phyloP scores from a whole-genome alignment of 176 grass and related monocot genomes.

The Musa troglodytarum region DNA sequence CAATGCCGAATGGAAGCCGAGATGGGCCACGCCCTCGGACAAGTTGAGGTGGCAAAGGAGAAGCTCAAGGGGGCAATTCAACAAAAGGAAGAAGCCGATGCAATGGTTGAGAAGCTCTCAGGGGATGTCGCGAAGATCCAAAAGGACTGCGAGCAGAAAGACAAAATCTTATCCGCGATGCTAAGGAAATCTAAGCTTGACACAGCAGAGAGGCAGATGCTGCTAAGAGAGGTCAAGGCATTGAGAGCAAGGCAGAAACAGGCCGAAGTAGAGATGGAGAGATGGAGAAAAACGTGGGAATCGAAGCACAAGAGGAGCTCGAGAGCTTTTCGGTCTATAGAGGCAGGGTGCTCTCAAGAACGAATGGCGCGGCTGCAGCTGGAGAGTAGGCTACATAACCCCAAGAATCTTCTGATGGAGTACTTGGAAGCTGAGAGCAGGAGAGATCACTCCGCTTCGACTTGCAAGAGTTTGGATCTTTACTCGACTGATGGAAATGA shows the following conservation, averaged over 20 bases:
- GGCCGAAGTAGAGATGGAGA: slow-evolving; percentile 51
- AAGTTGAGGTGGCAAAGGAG: slow-evolving; percentile 36
- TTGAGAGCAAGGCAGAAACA: slow-evolving; percentile 57
- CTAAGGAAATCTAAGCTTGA: slow-evolving; percentile 82
- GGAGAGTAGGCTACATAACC: slow-evolving; percentile 9
- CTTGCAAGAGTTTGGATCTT: slow-evolving; percentile 35
- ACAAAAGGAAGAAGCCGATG: slow-evolving; percentile 28
- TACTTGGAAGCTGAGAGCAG: slow-evolving; percentile 41
- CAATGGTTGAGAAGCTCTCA: slow-evolving; percentile 37
- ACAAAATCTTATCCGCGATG: slow-evolving; percentile 73
- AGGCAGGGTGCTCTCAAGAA: slow-evolving; percentile 29
- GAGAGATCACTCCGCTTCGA: slow-evolving; percentile 16
- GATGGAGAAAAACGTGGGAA: slow-evolving; percentile 63
- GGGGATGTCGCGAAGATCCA: slow-evolving; percentile 34
- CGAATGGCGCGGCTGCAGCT: slow-evolving; percentile 22
- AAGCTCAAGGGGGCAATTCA: slow-evolving; percentile 26
- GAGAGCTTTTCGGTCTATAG: slow-evolving; percentile 29
- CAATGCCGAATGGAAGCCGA: slow-evolving; percentile 62
- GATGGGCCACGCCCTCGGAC: slow-evolving; percentile 32
- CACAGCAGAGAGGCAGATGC: slow-evolving; percentile 52
- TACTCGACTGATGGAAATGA: slow-evolving; percentile 34
- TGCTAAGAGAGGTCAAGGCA: slow-evolving; percentile 60
- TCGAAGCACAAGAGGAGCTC: slow-evolving; percentile 38
- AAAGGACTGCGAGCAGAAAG: slow-evolving; percentile 62
- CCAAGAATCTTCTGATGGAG: slow-evolving; percentile 51